These are phyloP conservation scores for Xylariaceae sp. DNA, from an alignment of 2,329 filamentous ascomycete genomes.

Conservation along the genomic window DNA sequence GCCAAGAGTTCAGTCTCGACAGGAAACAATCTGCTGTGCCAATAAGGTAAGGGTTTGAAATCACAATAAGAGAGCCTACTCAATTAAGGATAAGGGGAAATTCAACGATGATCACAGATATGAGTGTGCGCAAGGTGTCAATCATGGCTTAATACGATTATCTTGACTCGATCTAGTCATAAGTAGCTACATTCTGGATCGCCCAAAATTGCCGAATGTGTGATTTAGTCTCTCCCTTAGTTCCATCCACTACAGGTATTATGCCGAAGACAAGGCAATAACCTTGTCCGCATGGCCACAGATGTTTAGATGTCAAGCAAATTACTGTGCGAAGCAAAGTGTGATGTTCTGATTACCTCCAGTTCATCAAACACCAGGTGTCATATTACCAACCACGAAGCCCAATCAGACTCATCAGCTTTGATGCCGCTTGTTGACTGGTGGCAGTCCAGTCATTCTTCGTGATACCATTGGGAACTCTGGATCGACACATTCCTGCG, in stretches of 20 bases:
- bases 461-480: constrained; percentile 8
- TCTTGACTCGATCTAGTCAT: constrained; percentile 22
- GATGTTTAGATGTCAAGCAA: constrained; percentile 30
- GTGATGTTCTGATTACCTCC: constrained; percentile 8
- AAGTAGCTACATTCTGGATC: constrained; percentile 28
- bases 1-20: no score
- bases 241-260: constrained; percentile 25
- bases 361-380: not conserved
- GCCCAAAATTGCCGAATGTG: constrained; percentile 29
- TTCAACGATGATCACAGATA: not conserved
- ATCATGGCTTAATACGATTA: constrained; percentile 16
- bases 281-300: constrained; percentile 24
- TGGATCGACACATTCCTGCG: constrained; percentile 19
- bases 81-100: no score
- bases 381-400: constrained; percentile 5
- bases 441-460: constrained; percentile 15
- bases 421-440: constrained; percentile 13
- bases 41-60: no score
- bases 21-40: no score
- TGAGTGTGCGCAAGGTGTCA: not conserved
- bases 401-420: constrained; percentile 14
- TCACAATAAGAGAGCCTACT: no score
- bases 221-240: constrained; percentile 22
- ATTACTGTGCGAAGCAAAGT: constrained; percentile 25
- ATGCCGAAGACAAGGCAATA: constrained; percentile 29